phyloP scores from a whole-genome alignment of 2,329 filamentous ascomycete genomes.

The Fusarium sp. region DNA sequence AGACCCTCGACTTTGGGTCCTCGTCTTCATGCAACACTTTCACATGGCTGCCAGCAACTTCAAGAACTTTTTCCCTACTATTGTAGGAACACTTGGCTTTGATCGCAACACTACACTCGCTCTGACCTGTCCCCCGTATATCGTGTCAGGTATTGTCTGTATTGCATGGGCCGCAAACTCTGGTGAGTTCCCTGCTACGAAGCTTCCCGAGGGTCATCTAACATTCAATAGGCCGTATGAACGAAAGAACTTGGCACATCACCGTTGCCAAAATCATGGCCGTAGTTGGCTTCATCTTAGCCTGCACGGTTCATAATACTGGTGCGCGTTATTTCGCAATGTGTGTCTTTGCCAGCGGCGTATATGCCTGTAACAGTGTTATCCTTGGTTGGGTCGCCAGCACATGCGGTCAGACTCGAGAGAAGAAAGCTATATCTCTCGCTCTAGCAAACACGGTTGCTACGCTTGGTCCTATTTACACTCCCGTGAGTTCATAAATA shows the following conservation, averaged over 20 bases:
- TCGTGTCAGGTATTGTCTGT: slow-evolving; percentile 52
- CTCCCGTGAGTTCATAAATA: slow-evolving; percentile 32
- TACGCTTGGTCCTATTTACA: slow-evolving; percentile 38
- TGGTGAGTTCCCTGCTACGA: background rate
- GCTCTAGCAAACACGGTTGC: slow-evolving; percentile 44
- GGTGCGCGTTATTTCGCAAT: slow-evolving; percentile 45
- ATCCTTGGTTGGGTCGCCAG: slow-evolving; percentile 57
- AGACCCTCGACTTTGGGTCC: slow-evolving; percentile 46
- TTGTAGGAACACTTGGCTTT: slow-evolving; percentile 61
- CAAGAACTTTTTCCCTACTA: slow-evolving; percentile 49
- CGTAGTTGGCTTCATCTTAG: slow-evolving; percentile 42
- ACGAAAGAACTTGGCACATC: slow-evolving; percentile 58
- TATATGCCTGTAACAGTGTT: slow-evolving; percentile 57
- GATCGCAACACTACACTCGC: slow-evolving; percentile 60
- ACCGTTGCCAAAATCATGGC: slow-evolving; percentile 55
- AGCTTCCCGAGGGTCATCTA: background rate
- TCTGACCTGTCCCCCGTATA: slow-evolving; percentile 62
- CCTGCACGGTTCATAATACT: slow-evolving; percentile 41
- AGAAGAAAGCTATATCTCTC: slow-evolving; percentile 60
- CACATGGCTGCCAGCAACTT: slow-evolving; percentile 43
- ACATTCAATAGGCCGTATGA: slow-evolving; percentile 51
- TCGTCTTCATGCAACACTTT: slow-evolving; percentile 33
- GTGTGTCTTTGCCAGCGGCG: slow-evolving; percentile 53
- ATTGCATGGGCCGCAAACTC: slow-evolving; percentile 37
- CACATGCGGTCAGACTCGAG: slow-evolving; percentile 57